Base-by-base conservation (phyloP, 345 rosid genomes). In the Arabis alpina region DNA sequence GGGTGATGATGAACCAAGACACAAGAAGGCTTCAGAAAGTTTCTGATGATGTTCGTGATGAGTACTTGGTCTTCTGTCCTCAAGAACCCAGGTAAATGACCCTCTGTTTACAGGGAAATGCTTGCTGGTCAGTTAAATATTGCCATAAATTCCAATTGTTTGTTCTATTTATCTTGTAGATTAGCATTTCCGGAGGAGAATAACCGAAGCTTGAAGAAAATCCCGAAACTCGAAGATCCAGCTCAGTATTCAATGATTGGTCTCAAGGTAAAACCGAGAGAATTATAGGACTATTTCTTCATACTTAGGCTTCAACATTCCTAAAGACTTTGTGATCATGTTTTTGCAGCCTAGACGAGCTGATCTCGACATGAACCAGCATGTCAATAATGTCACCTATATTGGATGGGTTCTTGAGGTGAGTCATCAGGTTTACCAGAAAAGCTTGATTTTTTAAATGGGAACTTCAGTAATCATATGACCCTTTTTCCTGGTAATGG, bases 1-100 rank as follows among this genome's bases (percentile, higher is more conserved):
- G 99, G 99, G 95, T 94, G 76, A 94, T 91, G 99, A 94, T 94
- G 97, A 94, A 91, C 79, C 87, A 85, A 70, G 89, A 89, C 74
- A 94, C 96, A 13, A 88, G 99, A 72, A 85, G 93, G 73, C 93
- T 94, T 37, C 96, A 91, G 82, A 94, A 94, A 85, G 95, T 91
- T 50, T 80, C 72, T 7, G 97, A 94, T 75, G 96, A 91, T 14
- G 92, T 94, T 70, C 83, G 93, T 40, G 92, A 88, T 28, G 99
- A 94, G 82, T 81, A 82, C 76, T 80, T 88, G 55, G 81, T 84
- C 37, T 89, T 80, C 72, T 88, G 90, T 80, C 97, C 99, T 27
- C 69, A 70, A 73, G 87, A 88, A 82, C 87, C 68, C n/a, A 89
- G 93, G 99, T 89, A 39, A 30, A 74, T 0, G 27, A 53, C 49